Conservation (phyloP, 2,329 filamentous ascomycete species). For the Colletotrichum neosansevieriae region DNA sequence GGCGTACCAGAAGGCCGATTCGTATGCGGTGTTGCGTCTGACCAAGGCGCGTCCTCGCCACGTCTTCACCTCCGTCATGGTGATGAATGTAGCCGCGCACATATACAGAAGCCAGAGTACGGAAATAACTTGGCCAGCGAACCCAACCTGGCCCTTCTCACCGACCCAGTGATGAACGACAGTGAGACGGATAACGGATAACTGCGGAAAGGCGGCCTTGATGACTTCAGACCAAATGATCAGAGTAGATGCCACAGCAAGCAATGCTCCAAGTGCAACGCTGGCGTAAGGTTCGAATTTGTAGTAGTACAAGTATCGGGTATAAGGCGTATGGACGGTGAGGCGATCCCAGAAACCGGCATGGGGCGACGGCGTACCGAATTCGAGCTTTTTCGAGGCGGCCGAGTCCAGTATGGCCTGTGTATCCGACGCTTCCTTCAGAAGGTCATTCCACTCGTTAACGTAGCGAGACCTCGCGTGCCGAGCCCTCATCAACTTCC, state of each 20-base stretch:
- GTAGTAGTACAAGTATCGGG: conserved; percentile 82
- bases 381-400: conserved; percentile 83
- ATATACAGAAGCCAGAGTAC: conserved; percentile 95
- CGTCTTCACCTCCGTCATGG: conserved; percentile 93
- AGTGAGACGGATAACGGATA: conserved; percentile 76
- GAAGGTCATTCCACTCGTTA: conserved; percentile 85
- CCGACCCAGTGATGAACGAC: conserved; percentile 82
- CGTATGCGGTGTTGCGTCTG: conserved; percentile 88
- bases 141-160: conserved; percentile 80
- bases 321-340: conserved; percentile 80
- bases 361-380: conserved; percentile 70
- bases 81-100: conserved; percentile 88
- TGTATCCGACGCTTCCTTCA: conserved; percentile 78
- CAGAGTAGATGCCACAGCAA: conserved; percentile 80
- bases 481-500: conserved; percentile 82
- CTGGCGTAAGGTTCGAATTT: conserved; percentile 78
- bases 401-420: conserved; percentile 88
- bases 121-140: conserved; percentile 87
- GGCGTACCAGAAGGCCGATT: conserved; percentile 96
- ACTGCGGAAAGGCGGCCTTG: conserved; percentile 80
- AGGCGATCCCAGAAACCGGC: conserved; percentile 66
- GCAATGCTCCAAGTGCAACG: conserved; percentile 73
- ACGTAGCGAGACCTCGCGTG: conserved; percentile 87
- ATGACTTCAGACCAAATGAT: conserved; percentile 96
- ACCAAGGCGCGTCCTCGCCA: conserved; percentile 96